phyloP scores from a whole-genome alignment of 2,329 filamentous ascomycete species.

The Ophiocordyceps robertsii region DNA sequence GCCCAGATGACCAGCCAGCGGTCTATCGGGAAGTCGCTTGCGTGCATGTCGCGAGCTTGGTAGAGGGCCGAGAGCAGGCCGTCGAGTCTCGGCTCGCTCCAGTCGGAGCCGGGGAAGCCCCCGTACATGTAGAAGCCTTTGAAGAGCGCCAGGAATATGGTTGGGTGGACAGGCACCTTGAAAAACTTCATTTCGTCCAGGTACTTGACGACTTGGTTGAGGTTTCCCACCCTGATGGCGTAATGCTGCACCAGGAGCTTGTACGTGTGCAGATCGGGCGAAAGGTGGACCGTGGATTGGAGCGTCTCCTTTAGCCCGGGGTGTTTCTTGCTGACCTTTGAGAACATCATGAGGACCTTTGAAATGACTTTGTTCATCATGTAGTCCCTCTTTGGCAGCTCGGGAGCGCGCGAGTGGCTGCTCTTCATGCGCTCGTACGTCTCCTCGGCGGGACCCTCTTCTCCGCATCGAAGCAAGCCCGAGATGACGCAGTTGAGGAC shows the following conservation, averaged over 20 bases:
- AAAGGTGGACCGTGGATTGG: constrained; percentile 52
- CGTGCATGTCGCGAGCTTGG: constrained; percentile 32
- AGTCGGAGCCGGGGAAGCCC: constrained; percentile 46
- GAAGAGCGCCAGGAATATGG: constrained; percentile 70
- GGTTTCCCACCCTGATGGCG: constrained; percentile 52
- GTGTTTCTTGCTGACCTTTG: constrained; percentile 37
- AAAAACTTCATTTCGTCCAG: constrained; percentile 69
- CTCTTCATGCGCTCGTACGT: constrained; percentile 78
- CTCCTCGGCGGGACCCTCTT: constrained; percentile 62
- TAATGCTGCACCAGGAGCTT: constrained; percentile 67
- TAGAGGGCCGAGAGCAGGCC: constrained; percentile 54
- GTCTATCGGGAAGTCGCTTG: constrained; percentile 35
- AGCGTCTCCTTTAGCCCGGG: constrained; percentile 36
- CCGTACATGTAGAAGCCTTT: constrained; percentile 71
- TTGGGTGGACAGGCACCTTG: constrained; percentile 55
- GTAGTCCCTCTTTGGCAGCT: constrained; percentile 31
- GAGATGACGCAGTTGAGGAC: constrained; percentile 79
- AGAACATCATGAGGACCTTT: constrained; percentile 43
- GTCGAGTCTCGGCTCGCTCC: constrained; percentile 58
- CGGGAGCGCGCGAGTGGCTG: constrained; percentile 27
- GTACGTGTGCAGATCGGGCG: constrained; percentile 68
- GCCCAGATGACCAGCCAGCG: constrained; percentile 49
- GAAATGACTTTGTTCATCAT: constrained; percentile 35
- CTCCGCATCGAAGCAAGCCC: constrained; percentile 62
- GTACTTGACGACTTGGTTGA: constrained; percentile 56